Base-by-base conservation (phyloP, 495 filamentous ascomycete genomes). In the Parathielavia appendiculata region DNA sequence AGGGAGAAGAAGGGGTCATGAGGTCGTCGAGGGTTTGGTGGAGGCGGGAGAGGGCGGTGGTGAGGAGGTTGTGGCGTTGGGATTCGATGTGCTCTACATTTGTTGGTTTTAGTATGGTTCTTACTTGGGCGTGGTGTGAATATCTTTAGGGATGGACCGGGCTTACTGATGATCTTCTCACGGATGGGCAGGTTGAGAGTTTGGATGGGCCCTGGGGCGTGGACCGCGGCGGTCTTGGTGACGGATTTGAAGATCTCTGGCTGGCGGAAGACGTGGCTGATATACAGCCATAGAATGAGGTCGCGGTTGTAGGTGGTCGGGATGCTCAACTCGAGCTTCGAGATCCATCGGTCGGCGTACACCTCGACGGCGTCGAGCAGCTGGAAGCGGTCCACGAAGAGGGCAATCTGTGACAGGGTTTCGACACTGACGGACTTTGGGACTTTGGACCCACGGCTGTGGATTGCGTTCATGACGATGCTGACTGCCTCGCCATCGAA, bases 301-400 rank as follows among this genome's bases (percentile, higher is more conserved):
- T 65, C 63, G 14, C 57, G 41, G 54, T 45, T 46, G 51, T 60
- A 55, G 20, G 46, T 40, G n/a, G 51, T 48, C 2, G 58, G 54
- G 17, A 61, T 10, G 5, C 20, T 26, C n/a, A 38, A 46, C 43
- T 58, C 56, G 5, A 68, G 60, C n/a, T 51, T 30, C 17, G 54
- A 26, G 40, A 71, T 73, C 79, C 81, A 85, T 9, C 67, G 66
- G 9, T 77, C 72, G 17, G 69, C 67, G 45, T 74, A 76, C 3
- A 78, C 44, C 50, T 68, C 61, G 2, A 81, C 55, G 2, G 65
- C 71, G 16, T 79, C 77, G 14, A 66, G 65, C 56, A 79, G 76
- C 38, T 74, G 62, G 54, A 83, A 80, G 48, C 75, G 76, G 60
- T 84, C 79, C 17, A 79, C 74, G 26, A 84, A 61, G 6, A 77